These are phyloP conservation scores for Tulasnella sp. DNA, from an alignment of 768 basidiomycete genomes.

Conservation along the genomic window DNA sequence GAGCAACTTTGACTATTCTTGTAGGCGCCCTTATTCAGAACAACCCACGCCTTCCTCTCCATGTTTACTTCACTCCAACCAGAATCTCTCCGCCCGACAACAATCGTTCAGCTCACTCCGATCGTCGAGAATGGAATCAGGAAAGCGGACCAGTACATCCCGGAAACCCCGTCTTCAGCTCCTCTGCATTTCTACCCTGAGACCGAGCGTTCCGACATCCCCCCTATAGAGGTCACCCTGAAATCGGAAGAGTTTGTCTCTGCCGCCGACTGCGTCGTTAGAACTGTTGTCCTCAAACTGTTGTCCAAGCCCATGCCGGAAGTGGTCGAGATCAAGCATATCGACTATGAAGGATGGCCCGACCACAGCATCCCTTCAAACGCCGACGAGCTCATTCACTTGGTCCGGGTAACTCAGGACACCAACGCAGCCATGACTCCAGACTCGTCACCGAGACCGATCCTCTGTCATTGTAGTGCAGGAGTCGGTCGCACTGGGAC, in stretches of 20 bases:
- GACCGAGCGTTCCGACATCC: constrained; percentile 37
- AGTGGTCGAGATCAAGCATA: constrained; percentile 51
- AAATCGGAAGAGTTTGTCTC: constrained; percentile 44
- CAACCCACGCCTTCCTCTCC: constrained; percentile 73
- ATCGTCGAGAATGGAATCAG: constrained; percentile 62
- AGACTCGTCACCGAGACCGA: constrained; percentile 54
- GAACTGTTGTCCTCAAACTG: constrained; percentile 43
- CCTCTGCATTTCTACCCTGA: constrained; percentile 34
- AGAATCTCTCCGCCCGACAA: constrained; percentile 51
- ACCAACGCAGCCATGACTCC: not conserved
- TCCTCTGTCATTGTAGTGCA: constrained; percentile 80
- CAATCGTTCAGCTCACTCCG: constrained; percentile 77
- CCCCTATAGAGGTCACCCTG: constrained; percentile 57
- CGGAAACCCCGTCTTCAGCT: constrained; percentile 35
- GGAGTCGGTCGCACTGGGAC: constrained; percentile 85
- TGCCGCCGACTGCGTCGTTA: constrained; percentile 58
- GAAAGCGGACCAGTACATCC: constrained; percentile 79
- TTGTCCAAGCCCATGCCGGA: not conserved
- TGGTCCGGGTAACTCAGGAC: constrained; percentile 9
- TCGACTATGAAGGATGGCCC: constrained; percentile 76
- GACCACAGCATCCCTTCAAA: constrained; percentile 70
- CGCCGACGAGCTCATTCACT: constrained; percentile 1
- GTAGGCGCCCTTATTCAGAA: constrained; percentile 61
- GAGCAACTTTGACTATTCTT: not conserved
- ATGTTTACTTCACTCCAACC: constrained; percentile 44